These are phyloP conservation scores for Chaetothyriales sp. DNA, from an alignment of 2,329 filamentous ascomycete genomes.

Conservation along the genomic window DNA sequence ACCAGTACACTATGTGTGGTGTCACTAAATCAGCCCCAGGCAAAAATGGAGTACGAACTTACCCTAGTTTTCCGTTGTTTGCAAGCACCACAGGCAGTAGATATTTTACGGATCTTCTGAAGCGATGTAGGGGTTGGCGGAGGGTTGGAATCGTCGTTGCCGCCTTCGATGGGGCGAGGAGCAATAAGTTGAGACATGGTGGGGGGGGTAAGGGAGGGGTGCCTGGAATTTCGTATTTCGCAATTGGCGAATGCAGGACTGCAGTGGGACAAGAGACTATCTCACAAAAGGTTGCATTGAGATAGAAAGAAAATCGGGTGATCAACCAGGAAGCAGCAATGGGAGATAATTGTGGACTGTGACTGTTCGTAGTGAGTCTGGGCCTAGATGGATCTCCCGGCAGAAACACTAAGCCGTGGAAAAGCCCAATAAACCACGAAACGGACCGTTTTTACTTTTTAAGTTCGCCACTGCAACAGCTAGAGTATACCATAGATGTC, in stretches of 20 bases:
- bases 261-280: not conserved
- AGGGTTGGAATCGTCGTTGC: not conserved
- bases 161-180: constrained; percentile 8
- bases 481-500: not conserved
- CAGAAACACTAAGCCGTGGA: too few species aligned
- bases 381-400: not conserved
- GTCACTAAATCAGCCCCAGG: not conserved
- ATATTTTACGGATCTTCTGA: constrained; percentile 15
- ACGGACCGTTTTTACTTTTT: not conserved
- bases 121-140: constrained; percentile 2
- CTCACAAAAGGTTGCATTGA: not conserved
- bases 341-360: not conserved
- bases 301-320: not conserved
- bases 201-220: not conserved
- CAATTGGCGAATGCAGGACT: not conserved
- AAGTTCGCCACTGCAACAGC: not conserved
- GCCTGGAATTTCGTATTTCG: not conserved
- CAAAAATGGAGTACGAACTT: not conserved
- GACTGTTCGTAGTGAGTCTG: not conserved
- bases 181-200: constrained; percentile 16
- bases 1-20: constrained; percentile 12
- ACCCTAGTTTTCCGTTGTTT: constrained; percentile 18
- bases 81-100: constrained; percentile 17
- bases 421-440: too few species aligned
- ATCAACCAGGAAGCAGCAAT: not conserved